Evolutionary conservation across 495 filamentous ascomycete species (phyloP).

Genomic region (Venustampulla echinocandica): DNA sequence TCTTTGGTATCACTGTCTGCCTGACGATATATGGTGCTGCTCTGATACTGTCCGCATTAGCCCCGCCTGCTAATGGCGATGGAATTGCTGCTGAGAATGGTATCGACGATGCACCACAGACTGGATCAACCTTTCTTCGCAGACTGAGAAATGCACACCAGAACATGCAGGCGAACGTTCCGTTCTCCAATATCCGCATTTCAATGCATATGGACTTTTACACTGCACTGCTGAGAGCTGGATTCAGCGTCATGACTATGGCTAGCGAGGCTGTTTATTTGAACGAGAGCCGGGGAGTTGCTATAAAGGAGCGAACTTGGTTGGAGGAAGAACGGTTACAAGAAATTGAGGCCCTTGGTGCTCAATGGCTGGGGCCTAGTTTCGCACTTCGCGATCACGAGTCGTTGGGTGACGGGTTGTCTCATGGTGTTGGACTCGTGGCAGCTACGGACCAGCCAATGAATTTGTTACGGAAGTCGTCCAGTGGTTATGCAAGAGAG

Average conservation of each 20-base stretch:
- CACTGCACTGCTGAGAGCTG: constrained; percentile 73
- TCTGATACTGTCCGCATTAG: constrained; percentile 64
- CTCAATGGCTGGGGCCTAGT: constrained; percentile 39
- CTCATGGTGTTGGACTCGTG: constrained; percentile 44
- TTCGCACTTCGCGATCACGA: constrained; percentile 29
- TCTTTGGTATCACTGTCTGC: constrained; percentile 69
- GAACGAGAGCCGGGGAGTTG: constrained; percentile 75
- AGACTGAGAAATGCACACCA: constrained; percentile 59
- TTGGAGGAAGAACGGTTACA: constrained; percentile 71
- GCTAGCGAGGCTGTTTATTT: constrained; percentile 94
- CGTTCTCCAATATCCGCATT: constrained; percentile 68
- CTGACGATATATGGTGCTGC: constrained; percentile 66
- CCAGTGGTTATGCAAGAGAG: constrained; percentile 50
- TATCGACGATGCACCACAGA: constrained; percentile 23
- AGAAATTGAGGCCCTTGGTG: constrained; percentile 51
- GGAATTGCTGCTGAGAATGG: constrained; percentile 10
- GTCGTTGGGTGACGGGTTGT: constrained; percentile 30
- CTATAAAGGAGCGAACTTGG: constrained; percentile 77
- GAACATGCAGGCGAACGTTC: constrained; percentile 87
- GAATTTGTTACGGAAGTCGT: constrained; percentile 21
- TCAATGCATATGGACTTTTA: constrained; percentile 91
- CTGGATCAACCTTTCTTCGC: constrained; percentile 35
- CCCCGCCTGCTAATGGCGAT: constrained; percentile 38
- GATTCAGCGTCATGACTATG: constrained; percentile 79
- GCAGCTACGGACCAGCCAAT: constrained; percentile 26